Conservation (phyloP, 176 grass and related monocot genomes). For the Miscanthus lutarioriparius region DNA sequence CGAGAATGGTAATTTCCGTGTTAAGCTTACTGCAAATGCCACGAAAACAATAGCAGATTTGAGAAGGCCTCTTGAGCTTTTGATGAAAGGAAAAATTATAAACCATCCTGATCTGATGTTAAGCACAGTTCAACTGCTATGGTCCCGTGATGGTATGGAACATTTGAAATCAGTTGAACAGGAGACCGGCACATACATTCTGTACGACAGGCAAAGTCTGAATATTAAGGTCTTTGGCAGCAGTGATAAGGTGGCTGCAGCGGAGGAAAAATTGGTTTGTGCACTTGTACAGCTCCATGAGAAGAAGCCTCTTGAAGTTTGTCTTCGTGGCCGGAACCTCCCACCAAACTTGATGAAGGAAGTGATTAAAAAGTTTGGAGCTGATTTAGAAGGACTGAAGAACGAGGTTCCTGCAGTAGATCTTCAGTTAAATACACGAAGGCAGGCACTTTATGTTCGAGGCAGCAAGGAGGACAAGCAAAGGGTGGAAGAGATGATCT, state of each 20-base stretch:
- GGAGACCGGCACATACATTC: slow-evolving; percentile 70
- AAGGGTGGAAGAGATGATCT: too few relatives aligned
- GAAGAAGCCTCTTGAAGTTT: too few relatives aligned
- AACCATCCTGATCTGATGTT: slow-evolving; percentile 63
- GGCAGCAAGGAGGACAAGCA: too few relatives aligned
- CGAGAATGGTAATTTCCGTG: slow-evolving; percentile 54
- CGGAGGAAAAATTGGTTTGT: slow-evolving; percentile 71
- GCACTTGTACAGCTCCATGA: not conserved
- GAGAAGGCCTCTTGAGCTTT: slow-evolving; percentile 67
- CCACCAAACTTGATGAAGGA: too few relatives aligned
- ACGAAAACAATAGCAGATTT: slow-evolving; percentile 95
- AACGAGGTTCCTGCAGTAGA: too few relatives aligned
- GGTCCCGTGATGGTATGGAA: slow-evolving; percentile 67
- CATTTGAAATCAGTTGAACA: slow-evolving; percentile 64
- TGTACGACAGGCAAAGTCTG: slow-evolving; percentile 71
- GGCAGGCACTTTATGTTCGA: too few relatives aligned
- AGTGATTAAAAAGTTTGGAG: too few relatives aligned
- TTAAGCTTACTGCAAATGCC: slow-evolving; percentile 71
- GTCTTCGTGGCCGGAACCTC: too few relatives aligned
- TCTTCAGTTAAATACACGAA: too few relatives aligned
- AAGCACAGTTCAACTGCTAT: slow-evolving; percentile 58
- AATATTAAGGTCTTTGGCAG: slow-evolving; percentile 80
- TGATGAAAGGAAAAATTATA: slow-evolving; percentile 87
- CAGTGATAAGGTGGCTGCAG: slow-evolving; percentile 44
- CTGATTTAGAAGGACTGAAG: too few relatives aligned